Base-by-base conservation (phyloP, 2,329 filamentous ascomycete genomes). In the Scedosporium aurantiacum region DNA sequence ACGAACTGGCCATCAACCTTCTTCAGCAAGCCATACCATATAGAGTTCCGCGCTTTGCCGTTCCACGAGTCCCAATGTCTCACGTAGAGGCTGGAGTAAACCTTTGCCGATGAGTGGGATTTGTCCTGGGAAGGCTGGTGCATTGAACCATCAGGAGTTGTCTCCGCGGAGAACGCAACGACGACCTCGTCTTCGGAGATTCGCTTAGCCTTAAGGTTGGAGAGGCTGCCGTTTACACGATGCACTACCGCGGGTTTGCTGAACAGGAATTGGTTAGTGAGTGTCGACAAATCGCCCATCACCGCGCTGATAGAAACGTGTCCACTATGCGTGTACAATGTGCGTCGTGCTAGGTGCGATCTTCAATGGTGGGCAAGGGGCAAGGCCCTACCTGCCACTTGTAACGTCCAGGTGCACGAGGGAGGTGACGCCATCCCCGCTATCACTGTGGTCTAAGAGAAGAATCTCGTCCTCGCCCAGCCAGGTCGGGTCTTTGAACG, bases 61-160 rank as follows among this genome's bases (percentile, higher is more conserved):
- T 85, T 77, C 74, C 87, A 95, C n/a, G 80, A 73, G 70, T 95
- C 90, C 90, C 90, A 95, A 68, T 95, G 89, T 14, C 90, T 83
- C 28, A 90, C 88, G 68, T 90, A 94, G 27, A 92, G 82, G 57
- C 82, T 83, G 21, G 83, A 84, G 72, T 94, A 94, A 23, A 91
- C 80, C 67, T 82, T 86, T 28, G 84, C 90, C 3, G 83, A 82
- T 21, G 86, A 86, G 25, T 78, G 74, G 2, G 82, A 76, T 68
- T 85, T 83, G 43, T 82, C 84, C 14, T 79, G 78, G 43, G 85
- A 78, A 12, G 83, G 78, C 69, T 89, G 89, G 73, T 86, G 86
- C 27, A 94, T 79, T 1, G 83, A 76, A 4, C 90, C 92, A 55
- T 85, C 79, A 2, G 87, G 81, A 3, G 83, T 87, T 0, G 88